These are phyloP conservation scores for Hymenoscyphus occultus DNA, from an alignment of 2,329 filamentous ascomycete genomes.

Conservation along the genomic window DNA sequence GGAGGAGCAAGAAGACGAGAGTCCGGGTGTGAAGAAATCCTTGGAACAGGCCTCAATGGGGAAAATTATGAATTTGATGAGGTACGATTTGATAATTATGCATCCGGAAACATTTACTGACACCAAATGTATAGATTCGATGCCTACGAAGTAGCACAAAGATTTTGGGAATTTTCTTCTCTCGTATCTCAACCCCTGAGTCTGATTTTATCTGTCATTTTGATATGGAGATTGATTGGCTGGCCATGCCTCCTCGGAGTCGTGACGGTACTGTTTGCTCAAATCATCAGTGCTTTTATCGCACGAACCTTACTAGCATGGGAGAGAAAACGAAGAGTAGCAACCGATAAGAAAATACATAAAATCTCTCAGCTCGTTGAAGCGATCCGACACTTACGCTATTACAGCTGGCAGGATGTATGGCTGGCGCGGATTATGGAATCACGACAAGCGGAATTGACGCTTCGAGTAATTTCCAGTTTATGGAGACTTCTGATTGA, in stretches of 20 bases:
- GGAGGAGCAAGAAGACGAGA: slow-evolving; percentile 21
- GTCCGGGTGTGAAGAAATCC: slow-evolving; percentile 28
- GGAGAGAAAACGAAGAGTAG: slow-evolving; percentile 67
- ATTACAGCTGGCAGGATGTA: slow-evolving; percentile 70
- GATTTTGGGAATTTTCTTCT: slow-evolving; percentile 81
- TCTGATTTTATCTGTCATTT: slow-evolving; percentile 67
- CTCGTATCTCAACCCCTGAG: slow-evolving; percentile 74
- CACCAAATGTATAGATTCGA: slow-evolving; percentile 43
- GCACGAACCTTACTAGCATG: slow-evolving; percentile 64
- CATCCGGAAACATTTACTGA: slow-evolving; percentile 11
- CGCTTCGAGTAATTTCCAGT: slow-evolving; percentile 60
- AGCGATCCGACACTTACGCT: slow-evolving; percentile 34
- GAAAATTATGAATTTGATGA: slow-evolving; percentile 86
- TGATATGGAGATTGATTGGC: slow-evolving; percentile 77
- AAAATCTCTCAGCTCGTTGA: slow-evolving; percentile 84
- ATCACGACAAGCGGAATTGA: slow-evolving; percentile 64
- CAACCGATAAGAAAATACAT: slow-evolving; percentile 76
- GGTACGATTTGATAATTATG: slow-evolving; percentile 43
- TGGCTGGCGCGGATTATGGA: slow-evolving; percentile 71
- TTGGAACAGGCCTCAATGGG: slow-evolving; percentile 74
- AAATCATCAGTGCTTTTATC: slow-evolving; percentile 65
- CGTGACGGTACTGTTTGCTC: slow-evolving; percentile 64
- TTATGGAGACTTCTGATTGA: slow-evolving; percentile 61
- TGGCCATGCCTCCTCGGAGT: slow-evolving; percentile 76
- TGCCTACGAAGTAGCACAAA: slow-evolving; percentile 76